A percentile compares a stretch with the other conserved stretches of the same genome.
phyloP scores from a whole-genome alignment of 2,329 filamentous ascomycete species.

The Chaetomiaceae sp. region DNA sequence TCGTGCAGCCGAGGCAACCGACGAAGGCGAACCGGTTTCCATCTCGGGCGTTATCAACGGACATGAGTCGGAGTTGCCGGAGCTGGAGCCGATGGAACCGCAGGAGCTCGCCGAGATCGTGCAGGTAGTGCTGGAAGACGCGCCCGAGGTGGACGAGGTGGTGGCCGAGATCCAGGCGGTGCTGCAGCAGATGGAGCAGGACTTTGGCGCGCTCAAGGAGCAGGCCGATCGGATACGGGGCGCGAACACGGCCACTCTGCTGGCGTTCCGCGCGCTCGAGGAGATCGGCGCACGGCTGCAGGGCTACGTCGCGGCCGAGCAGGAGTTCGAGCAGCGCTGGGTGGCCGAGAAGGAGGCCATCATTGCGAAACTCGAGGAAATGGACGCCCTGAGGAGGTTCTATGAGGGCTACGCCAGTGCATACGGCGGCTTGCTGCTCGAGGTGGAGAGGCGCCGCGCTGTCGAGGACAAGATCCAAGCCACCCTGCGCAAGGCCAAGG shows the following conservation, averaged over 20 bases:
- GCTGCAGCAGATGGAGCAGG: slow-evolving; percentile 70
- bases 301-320: slow-evolving; percentile 58
- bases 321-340: slow-evolving; percentile 65
- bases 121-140: slow-evolving; percentile 69
- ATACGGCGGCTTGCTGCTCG: slow-evolving; percentile 79
- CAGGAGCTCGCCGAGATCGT: slow-evolving; percentile 81
- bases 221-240: slow-evolving; percentile 55
- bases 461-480: slow-evolving; percentile 69
- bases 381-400: slow-evolving; percentile 72
- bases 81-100: slow-evolving; percentile 65
- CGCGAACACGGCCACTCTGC: slow-evolving; percentile 53
- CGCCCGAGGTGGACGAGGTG: slow-evolving; percentile 60
- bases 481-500: slow-evolving; percentile 72
- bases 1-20: slow-evolving; percentile 60
- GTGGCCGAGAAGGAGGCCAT: slow-evolving; percentile 68
- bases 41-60: slow-evolving; percentile 63
- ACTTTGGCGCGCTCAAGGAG: slow-evolving; percentile 58
- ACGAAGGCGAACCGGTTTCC: slow-evolving; percentile 41
- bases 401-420: slow-evolving; percentile 83
- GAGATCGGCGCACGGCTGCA: slow-evolving; percentile 62
- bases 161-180: slow-evolving; percentile 68
- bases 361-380: slow-evolving; percentile 63
- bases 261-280: slow-evolving; percentile 62
- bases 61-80: slow-evolving; percentile 45
- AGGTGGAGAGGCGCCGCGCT: slow-evolving; percentile 69